Evolutionary conservation across 2,329 filamentous ascomycete genomes (phyloP), one percentile per base, ranked within the genome.

Genomic region (Nemania sp.): DNA sequence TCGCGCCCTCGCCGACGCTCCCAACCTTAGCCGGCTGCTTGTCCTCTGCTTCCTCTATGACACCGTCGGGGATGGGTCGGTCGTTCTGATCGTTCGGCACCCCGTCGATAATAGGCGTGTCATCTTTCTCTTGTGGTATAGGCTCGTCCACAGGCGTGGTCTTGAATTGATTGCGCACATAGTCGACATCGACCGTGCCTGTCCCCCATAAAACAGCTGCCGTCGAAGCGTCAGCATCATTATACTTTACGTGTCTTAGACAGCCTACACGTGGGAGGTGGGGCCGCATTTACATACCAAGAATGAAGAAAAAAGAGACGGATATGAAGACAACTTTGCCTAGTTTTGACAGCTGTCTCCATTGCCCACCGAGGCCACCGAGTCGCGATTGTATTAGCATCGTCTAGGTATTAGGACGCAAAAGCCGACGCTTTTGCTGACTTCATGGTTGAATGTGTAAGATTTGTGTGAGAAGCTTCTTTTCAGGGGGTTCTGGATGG

Each of bases 81-180:
- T 71, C 69, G 45, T 71, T 71, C 32, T 56, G 38, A 18, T 69
- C 67, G 38, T 71, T 71, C 3, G 69, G 69, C 5, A 71, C 64
- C 2, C 69, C 69, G 27, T 71, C 69, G 60, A 69, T 71, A 26
- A 71, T 69, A 29, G 69, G 69, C 26, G 64, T 65, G 0, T 64
- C 57, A 20, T 41, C 52, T 11, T 67, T 52, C 2, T 67, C 24
- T 2, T 67, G 18, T 11, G 63, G 67, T 18, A 71, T 67, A 18
- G 69, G 67, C 43, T 71, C 67, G 11, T 62, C 64, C 10, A 58
- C 60, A 22, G 52, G 15, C 13, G 51, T 13, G 53, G 7, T 43
- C 58, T 52, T 64, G 29, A 68, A 64, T 24, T 62, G 62, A 13
- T 62, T 66, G 35, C 68, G 70, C 47, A 72, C 68, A 29, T 68